Base-by-base conservation (phyloP, 2,329 filamentous ascomycete genomes). In the Arthrobotrys entomopaga region DNA sequence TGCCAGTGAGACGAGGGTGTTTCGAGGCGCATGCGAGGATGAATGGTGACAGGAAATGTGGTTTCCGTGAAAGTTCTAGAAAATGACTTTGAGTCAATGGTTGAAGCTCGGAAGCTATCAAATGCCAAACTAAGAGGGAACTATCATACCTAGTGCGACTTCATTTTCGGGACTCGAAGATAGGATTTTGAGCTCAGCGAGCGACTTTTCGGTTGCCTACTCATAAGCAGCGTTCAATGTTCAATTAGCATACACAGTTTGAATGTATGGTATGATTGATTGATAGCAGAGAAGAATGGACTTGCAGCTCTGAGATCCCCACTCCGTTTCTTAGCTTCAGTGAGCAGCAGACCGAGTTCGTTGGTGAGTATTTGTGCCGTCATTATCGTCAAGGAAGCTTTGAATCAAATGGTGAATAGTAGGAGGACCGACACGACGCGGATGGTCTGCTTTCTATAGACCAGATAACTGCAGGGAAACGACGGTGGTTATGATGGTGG, bases 321-420 rank as follows among this genome's bases (percentile, higher is more conserved):
- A 82, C 97, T 90, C 83, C 96, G 98, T 79, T 94, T 88, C 83
- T 96, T 98, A 81, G 93, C 95, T 84, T 99, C 95, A 82, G 96
- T 92, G 79, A 97, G 90, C 81, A 97, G 88, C 83, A 92, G 96
- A 80, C 90, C 88, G 81, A 97, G 87, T 86, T 97, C 93, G 70
- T 91, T 89, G 80, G 90, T 89, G 79, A 97, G 87, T 80, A 97
- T 89, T 86, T 96, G 92, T 79, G 92, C 90, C 82, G 93, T 96
- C 93, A 97, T 97, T n/a, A 43, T 19, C 52, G 26, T 15, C 42
- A 15, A 38, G 38, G 29, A 34, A 6, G 29, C 29, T 26, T 34
- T 20, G 52, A 24, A 52, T 53, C 42, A 15, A 3, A 16, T 50
- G n/a, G 16, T 16, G n/a, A 38, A 3, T 10, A 34, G 29, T 10